These are phyloP conservation scores for Beauveria sp. DNA, from an alignment of 2,329 filamentous ascomycete genomes.

Conservation along the genomic window DNA sequence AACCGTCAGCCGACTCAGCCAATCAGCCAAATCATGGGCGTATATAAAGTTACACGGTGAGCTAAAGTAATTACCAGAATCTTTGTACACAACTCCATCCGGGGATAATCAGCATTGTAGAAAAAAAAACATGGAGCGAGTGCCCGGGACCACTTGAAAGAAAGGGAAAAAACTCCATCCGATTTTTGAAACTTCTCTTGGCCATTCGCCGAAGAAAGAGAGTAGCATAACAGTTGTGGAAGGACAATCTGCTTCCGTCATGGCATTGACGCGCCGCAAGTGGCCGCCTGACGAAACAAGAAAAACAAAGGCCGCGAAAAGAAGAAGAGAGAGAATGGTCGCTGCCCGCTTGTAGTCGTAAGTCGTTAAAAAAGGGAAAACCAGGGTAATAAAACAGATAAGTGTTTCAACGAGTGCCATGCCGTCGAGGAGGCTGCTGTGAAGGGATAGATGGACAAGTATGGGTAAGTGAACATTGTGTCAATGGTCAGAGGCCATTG, in stretches of 20 bases:
- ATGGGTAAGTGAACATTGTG: neutral
- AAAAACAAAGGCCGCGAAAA: conserved; percentile 3
- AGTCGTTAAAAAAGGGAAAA: conserved; percentile 8
- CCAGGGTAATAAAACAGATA: conserved; percentile 6
- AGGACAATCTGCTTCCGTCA: neutral
- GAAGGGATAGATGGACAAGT: neutral
- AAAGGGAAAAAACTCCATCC: neutral
- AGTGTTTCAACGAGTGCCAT: neutral
- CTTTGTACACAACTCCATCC: neutral
- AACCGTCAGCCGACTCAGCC: neutral
- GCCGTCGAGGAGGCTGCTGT: neutral
- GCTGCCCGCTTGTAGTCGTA: conserved; percentile 8
- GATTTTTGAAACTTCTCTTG: neutral
- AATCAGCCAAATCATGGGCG: neutral
- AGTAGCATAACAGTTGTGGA: neutral
- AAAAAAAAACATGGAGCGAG: neutral
- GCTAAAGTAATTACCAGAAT: neutral
- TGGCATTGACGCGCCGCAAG: neutral
- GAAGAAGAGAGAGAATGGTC: neutral
- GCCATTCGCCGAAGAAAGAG: neutral
- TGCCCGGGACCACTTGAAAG: neutral
- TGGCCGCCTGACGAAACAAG: neutral
- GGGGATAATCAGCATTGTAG: neutral
- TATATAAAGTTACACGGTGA: neutral
- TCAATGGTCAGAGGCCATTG: neutral